These are phyloP conservation scores for Ceratocystis variospora DNA, from an alignment of 2,329 filamentous ascomycete genomes.

Conservation along the genomic window DNA sequence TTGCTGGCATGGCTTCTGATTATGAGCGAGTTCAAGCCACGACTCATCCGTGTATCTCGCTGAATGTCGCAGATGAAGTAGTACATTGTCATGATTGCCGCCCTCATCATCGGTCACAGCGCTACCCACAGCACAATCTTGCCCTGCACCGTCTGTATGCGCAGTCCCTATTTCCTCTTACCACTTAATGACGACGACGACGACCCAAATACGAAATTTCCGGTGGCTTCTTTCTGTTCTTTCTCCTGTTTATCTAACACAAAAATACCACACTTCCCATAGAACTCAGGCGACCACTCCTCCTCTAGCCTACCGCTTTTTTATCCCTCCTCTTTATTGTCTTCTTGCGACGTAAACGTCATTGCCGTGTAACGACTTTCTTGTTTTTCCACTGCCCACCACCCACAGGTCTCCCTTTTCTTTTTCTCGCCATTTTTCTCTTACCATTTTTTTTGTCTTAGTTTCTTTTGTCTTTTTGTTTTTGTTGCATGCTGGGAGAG, in stretches of 20 bases:
- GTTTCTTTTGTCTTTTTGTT: background rate
- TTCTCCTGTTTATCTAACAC: background rate
- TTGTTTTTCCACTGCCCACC: background rate
- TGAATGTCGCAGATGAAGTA: background rate
- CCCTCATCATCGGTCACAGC: background rate
- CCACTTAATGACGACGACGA: conserved; percentile 7
- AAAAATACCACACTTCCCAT: background rate
- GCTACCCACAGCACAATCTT: background rate
- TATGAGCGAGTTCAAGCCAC: background rate
- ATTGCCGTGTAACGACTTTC: background rate
- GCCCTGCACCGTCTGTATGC: background rate
- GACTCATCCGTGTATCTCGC: background rate
- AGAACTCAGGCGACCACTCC: too few species aligned
- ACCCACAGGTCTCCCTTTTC: background rate
- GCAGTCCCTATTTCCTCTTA: conserved; percentile 23
- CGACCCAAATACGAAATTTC: conserved; percentile 7
- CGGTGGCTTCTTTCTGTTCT: background rate
- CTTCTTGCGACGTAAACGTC: background rate
- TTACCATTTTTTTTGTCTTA: background rate
- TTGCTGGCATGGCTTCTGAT: background rate
- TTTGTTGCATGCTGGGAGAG: background rate
- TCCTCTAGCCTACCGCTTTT: background rate
- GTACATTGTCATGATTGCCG: background rate
- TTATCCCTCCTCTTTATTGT: background rate
- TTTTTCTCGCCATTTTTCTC: background rate